A percentile compares a stretch with the other conserved stretches of the same genome.
Evolutionary conservation across 1,284 basidiomycete species (phyloP).

Genomic region (Sporisorium scitamineum): DNA sequence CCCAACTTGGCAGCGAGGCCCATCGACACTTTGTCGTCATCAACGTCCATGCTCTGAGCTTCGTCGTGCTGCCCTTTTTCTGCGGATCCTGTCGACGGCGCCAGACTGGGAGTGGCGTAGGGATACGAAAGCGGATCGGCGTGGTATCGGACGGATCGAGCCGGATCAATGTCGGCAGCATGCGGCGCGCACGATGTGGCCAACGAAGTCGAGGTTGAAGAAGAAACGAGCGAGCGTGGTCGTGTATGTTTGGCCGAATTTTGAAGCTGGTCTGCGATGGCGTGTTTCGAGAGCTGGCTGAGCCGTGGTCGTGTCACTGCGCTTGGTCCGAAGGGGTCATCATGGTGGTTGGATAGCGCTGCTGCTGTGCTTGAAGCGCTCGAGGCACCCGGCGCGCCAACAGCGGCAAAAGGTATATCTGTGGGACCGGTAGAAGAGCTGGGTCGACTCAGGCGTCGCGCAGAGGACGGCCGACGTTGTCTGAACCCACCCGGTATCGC

Average conservation of each 20-base stretch:
- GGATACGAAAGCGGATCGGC: conserved; percentile 15
- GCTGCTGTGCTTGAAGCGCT: background rate
- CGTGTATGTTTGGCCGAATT: conserved; percentile 21
- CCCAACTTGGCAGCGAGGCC: conserved; percentile 16
- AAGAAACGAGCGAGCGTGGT: conserved; percentile 26
- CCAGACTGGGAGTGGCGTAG: background rate
- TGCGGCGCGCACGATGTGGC: conserved; percentile 23
- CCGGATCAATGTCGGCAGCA: conserved; percentile 18
- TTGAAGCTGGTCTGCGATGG: conserved; percentile 40
- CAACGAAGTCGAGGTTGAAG: conserved; percentile 35
- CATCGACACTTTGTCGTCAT: conserved; percentile 4
- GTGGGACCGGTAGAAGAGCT: conserved; percentile 50
- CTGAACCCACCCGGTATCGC: conserved; percentile 17
- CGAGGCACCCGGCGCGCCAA: no score
- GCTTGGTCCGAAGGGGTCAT: conserved; percentile 48
- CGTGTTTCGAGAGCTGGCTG: conserved; percentile 31
- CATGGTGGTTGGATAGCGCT: conserved; percentile 16
- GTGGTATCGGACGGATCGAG: conserved; percentile 34
- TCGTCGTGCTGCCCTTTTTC: conserved; percentile 1
- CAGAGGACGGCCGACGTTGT: conserved; percentile 39
- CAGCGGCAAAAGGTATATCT: conserved; percentile 33
- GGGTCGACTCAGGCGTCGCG: conserved; percentile 38
- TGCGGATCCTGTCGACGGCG: background rate
- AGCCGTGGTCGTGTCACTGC: conserved; percentile 52
- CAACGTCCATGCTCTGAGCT: conserved; percentile 6